phyloP scores from a whole-genome alignment of 371 early-diverging fungal species.

The Choanephora cucurbitarum region DNA sequence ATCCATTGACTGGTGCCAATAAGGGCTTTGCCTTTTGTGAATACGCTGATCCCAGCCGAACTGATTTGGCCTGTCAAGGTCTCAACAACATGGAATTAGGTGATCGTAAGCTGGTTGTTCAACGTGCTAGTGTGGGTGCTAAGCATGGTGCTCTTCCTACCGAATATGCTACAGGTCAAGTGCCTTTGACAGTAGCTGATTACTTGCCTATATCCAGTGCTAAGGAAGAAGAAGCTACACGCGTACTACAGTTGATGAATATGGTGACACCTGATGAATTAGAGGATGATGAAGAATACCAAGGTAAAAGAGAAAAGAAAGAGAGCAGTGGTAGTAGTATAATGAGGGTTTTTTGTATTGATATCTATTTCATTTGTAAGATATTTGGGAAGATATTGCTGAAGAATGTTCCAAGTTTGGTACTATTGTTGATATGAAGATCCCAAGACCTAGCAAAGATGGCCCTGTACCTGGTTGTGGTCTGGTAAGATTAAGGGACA shows the following conservation, averaged over 20 bases:
- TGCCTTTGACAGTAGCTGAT: slow-evolving; percentile 18
- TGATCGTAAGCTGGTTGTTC: slow-evolving; percentile 93
- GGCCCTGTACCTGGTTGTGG: slow-evolving; percentile 73
- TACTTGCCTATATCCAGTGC: slow-evolving; percentile 30
- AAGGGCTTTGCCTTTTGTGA: slow-evolving; percentile 98
- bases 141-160: slow-evolving; percentile 41
- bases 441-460: slow-evolving; percentile 76
- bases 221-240: slow-evolving; percentile 69
- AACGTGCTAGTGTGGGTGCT: slow-evolving; percentile 89
- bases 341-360: too few species aligned
- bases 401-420: slow-evolving; percentile 93
- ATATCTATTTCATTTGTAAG: too few species aligned
- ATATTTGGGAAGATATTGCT: slow-evolving; percentile 89
- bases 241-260: slow-evolving; percentile 87
- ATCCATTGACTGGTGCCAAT: slow-evolving; percentile 74
- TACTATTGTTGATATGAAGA: slow-evolving; percentile 72
- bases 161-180: slow-evolving; percentile 13
- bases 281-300: slow-evolving; percentile 83
- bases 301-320: slow-evolving; percentile 55
- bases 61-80: slow-evolving; percentile 93
- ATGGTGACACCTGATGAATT: slow-evolving; percentile 94
- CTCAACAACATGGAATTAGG: slow-evolving; percentile 95
- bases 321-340: too few species aligned
- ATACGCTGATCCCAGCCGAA: slow-evolving; percentile 84
- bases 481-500: slow-evolving; percentile 67